These are phyloP conservation scores for Glycine latifolia DNA, from an alignment of 306 rosid species.

Conservation along the genomic window DNA sequence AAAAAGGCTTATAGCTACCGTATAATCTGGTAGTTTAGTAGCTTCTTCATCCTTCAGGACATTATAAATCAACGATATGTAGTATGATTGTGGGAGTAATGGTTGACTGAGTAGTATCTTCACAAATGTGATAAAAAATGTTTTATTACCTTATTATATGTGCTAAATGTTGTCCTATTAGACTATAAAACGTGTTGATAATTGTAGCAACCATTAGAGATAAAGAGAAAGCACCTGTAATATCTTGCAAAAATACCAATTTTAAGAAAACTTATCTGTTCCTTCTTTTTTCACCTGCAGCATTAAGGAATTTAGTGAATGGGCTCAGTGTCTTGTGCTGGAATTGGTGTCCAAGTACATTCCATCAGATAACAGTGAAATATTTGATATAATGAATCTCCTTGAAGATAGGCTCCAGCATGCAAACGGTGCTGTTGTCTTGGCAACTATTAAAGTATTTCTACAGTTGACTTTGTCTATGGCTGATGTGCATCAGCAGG, in stretches of 20 bases:
- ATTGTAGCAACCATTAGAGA: slow-evolving; percentile 27
- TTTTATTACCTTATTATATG: slow-evolving; percentile 21
- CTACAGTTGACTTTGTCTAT: slow-evolving; percentile 95
- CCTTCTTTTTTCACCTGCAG: slow-evolving; percentile 60
- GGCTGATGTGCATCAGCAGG: slow-evolving; percentile 99
- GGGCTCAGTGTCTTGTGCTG: slow-evolving; percentile 96
- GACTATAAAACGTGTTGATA: slow-evolving; percentile 35
- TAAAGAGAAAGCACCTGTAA: slow-evolving; percentile 21
- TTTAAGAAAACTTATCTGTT: slow-evolving; percentile 41
- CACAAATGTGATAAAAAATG: slow-evolving; percentile 24
- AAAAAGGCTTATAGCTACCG: slow-evolving; percentile 12
- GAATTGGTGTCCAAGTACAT: slow-evolving; percentile 90
- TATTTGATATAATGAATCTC: slow-evolving; percentile 97
- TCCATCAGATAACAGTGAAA: slow-evolving; percentile 85
- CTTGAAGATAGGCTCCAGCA: slow-evolving; percentile 99
- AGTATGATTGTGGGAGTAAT: slow-evolving; percentile 30
- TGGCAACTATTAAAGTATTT: slow-evolving; percentile 93
- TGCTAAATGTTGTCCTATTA: slow-evolving; percentile 18
- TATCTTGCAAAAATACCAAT: slow-evolving; percentile 30
- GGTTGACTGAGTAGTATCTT: slow-evolving; percentile 28
- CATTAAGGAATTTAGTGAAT: slow-evolving; percentile 91
- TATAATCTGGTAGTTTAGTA: slow-evolving; percentile 26
- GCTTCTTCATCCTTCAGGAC: slow-evolving; percentile 1
- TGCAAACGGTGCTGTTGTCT: slow-evolving; percentile 99
- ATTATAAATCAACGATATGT: slow-evolving; percentile 20